Evolutionary conservation across 2,329 filamentous ascomycete species (phyloP).

Genomic region (Didymella keratinophila): DNA sequence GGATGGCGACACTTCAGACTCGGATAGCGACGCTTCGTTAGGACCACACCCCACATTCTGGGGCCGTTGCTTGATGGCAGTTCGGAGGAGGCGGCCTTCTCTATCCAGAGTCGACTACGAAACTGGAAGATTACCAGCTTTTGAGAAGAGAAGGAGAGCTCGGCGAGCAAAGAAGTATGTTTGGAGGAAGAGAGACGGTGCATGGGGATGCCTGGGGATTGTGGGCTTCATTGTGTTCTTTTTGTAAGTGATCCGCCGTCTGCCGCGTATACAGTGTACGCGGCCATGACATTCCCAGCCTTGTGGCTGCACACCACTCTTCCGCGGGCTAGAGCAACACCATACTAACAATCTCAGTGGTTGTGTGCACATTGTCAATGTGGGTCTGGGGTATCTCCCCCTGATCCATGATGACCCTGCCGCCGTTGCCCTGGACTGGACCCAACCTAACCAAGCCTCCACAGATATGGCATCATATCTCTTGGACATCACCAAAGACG

Average conservation of each 20-base stretch:
- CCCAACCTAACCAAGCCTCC: constrained; percentile 46
- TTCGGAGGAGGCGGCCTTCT: constrained; percentile 36
- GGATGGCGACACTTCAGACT: constrained; percentile 35
- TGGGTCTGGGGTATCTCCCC: constrained; percentile 48
- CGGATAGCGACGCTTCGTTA: constrained; percentile 25
- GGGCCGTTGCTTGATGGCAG: constrained; percentile 41
- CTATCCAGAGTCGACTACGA: constrained; percentile 22
- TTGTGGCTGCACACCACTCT: constrained; percentile 5
- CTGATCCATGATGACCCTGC: constrained; percentile 49
- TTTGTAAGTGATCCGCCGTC: constrained; percentile 42
- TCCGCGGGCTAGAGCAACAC: background rate
- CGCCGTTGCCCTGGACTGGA: constrained; percentile 51
- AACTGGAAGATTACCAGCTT: constrained; percentile 22
- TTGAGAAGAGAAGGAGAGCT: constrained; percentile 30
- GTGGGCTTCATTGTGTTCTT: constrained; percentile 37
- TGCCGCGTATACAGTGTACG: constrained; percentile 9
- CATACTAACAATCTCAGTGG: constrained; percentile 47
- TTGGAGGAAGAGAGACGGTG: constrained; percentile 32
- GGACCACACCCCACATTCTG: constrained; percentile 29
- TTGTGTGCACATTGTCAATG: constrained; percentile 52
- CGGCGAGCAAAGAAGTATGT: constrained; percentile 16
- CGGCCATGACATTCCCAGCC: constrained; percentile 8
- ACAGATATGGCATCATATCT: constrained; percentile 47
- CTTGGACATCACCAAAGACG: constrained; percentile 59
- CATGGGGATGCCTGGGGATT: constrained; percentile 29